These are phyloP conservation scores for Penicillium sp. DNA, from an alignment of 2,329 filamentous ascomycete species.

Conservation along the genomic window DNA sequence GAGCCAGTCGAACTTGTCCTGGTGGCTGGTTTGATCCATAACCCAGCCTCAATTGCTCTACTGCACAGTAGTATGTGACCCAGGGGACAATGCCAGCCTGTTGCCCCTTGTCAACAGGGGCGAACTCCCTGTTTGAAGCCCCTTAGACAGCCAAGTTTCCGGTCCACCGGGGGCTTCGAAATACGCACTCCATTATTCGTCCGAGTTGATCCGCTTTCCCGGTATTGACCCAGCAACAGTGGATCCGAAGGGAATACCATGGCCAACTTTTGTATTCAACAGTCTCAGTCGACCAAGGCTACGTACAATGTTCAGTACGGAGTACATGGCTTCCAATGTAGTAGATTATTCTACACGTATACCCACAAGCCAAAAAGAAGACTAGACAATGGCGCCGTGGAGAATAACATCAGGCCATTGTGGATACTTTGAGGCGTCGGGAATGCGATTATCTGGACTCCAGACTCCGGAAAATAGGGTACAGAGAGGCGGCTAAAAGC, in stretches of 20 bases:
- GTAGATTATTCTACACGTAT: no score
- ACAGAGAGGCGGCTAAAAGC: conserved; percentile 4
- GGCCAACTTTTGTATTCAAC: conserved; percentile 10
- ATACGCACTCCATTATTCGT: conserved; percentile 24
- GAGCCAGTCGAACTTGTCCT: no score
- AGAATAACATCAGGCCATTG: neutral
- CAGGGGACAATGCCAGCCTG: conserved; percentile 1
- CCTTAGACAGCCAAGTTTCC: conserved; percentile 11
- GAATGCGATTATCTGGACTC: no score
- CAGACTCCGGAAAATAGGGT: no score
- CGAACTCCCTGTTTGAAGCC: conserved; percentile 1
- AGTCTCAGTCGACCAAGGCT: neutral
- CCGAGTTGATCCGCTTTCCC: conserved; percentile 5
- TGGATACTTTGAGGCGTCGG: neutral
- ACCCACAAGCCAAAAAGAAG: no score
- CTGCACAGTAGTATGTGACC: no score
- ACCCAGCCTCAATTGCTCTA: neutral
- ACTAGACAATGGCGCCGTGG: no score
- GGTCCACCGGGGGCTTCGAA: conserved; percentile 27
- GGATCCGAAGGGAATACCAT: conserved; percentile 17
- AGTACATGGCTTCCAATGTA: no score
- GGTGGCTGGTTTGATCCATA: neutral
- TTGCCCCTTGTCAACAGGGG: neutral
- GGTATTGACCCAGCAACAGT: conserved; percentile 9
- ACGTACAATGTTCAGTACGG: no score